Base-by-base conservation (phyloP, 192 early-diverging fungal genomes). In the Gryganskiella cystojenkinii region DNA sequence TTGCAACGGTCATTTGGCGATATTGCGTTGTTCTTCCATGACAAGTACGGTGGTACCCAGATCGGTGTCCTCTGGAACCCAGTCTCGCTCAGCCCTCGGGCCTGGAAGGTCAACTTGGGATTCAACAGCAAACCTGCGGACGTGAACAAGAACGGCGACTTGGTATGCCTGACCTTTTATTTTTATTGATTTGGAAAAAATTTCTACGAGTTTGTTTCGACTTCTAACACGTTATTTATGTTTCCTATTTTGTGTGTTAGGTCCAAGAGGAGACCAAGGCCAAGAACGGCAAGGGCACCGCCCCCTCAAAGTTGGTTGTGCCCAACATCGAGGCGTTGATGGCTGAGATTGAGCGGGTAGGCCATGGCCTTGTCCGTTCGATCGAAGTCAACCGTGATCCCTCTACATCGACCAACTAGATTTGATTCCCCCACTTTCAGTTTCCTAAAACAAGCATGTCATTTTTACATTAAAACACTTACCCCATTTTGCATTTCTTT, bases 11-110 rank as follows among this genome's bases (percentile, higher is more conserved):
- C 85, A 10, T 93, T 86, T 82, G 90, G 89, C 0, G 82, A 92
- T 44, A 74, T 73, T 20, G 84, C 87, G n/a, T 57, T 88, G 51
- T 91, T 93, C 49, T 95, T 95, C 83, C 81, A 89, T 72, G 90
- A 95, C 64, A 67, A 81, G 42, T 92, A 92, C 53, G 93, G 93
- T 19, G 92, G 93, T 45, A 85, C 88, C 44, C 80, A 80, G 20
- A 84, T 95, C 60, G 90, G 86, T 19, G 83, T 95, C 6, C 85
- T 93, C 22, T 91, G 89, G 88, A 91, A 90, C 59, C 88, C 87
- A 3, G 65, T 62, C 10, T 51, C 80, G 2, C 70, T 88, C 10
- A 80, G 80, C n/a, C 84, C 88, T 6, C 68, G 83, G 37, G 81
- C 79, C 4, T 95, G 88, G 88, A 93, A 89, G 75, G 88, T 89